These are phyloP conservation scores for Nothomitra cinnamomea DNA, from an alignment of 2,329 filamentous ascomycete genomes.

Conservation along the genomic window DNA sequence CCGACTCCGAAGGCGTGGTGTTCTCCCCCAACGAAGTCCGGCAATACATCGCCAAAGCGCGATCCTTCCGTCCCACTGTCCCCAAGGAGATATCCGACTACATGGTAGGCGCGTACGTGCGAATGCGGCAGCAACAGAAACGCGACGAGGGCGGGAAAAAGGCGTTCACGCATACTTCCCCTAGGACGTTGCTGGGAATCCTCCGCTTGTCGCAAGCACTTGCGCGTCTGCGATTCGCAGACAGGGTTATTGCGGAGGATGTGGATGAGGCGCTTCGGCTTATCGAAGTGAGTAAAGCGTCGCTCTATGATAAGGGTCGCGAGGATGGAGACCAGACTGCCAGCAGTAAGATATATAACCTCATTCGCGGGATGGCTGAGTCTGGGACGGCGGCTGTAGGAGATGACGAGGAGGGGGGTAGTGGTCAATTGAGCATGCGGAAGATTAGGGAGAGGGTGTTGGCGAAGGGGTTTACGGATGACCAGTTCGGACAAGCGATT, in stretches of 20 bases:
- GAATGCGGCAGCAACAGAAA: conserved; percentile 81
- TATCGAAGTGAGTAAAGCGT: conserved; percentile 85
- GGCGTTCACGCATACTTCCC: conserved; percentile 85
- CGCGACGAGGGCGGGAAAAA: conserved; percentile 77
- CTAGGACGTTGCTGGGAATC: conserved; percentile 82
- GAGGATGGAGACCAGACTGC: conserved; percentile 56
- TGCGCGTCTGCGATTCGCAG: conserved; percentile 76
- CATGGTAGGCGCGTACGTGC: conserved; percentile 91
- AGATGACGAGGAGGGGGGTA: conserved; percentile 31
- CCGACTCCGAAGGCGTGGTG: conserved; percentile 60
- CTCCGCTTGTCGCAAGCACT: conserved; percentile 87
- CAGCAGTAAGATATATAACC: conserved; percentile 82
- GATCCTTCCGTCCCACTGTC: conserved; percentile 74
- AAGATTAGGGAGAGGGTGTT: conserved; percentile 83
- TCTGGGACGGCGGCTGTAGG: conserved; percentile 55
- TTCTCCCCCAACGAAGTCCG: conserved; percentile 89
- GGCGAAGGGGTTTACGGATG: conserved; percentile 90
- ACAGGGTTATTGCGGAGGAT: conserved; percentile 73
- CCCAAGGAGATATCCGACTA: conserved; percentile 82
- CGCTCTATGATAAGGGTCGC: conserved; percentile 55
- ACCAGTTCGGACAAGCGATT: conserved; percentile 74
- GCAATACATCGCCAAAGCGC: conserved; percentile 85
- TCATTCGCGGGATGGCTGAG: conserved; percentile 77
- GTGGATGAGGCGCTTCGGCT: conserved; percentile 88
- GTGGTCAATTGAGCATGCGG: conserved; percentile 67